Evolutionary conservation across 163 green algal species (phyloP).

Genomic region (Trebouxiophyceae sp.): DNA sequence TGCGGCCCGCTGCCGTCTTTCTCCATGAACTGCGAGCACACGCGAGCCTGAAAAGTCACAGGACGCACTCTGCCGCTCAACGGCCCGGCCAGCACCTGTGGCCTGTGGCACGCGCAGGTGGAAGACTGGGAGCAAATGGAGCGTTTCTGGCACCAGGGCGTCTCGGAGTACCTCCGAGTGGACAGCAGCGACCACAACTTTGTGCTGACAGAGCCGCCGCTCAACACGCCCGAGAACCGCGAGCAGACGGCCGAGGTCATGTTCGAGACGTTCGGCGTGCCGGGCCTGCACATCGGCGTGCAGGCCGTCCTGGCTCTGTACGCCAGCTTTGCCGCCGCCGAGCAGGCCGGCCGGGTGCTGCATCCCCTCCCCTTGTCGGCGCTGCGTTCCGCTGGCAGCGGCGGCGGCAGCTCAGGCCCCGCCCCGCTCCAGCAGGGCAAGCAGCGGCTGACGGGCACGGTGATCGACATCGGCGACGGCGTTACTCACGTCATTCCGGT

Average conservation of each 20-base stretch:
- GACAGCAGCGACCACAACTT: slow-evolving; percentile 69
- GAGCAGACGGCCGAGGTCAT: slow-evolving; percentile 60
- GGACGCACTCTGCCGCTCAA: not conserved
- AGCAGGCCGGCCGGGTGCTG: slow-evolving; percentile 8
- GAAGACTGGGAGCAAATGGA: slow-evolving; percentile 72
- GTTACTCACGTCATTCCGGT: slow-evolving; percentile 72
- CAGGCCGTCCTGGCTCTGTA: slow-evolving; percentile 73
- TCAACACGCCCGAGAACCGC: slow-evolving; percentile 63
- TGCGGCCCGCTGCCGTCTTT: slow-evolving; percentile 3
- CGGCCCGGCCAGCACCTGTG: no score
- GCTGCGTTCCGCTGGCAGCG: no score
- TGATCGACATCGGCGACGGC: slow-evolving; percentile 71
- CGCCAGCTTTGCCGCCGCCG: slow-evolving; percentile 24
- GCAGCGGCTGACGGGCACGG: slow-evolving; percentile 50
- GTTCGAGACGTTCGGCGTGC: slow-evolving; percentile 77
- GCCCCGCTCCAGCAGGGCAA: not conserved
- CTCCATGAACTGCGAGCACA: no score
- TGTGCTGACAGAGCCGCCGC: slow-evolving; percentile 65
- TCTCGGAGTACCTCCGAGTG: slow-evolving; percentile 50
- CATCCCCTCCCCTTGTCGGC: no score
- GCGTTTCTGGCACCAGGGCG: slow-evolving; percentile 49
- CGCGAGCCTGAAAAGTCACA: not conserved
- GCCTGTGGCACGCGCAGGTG: slow-evolving; percentile 45
- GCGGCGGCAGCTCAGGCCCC: no score
- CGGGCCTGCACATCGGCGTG: slow-evolving; percentile 66